These are phyloP conservation scores for Lophium mytilinum DNA, from an alignment of 495 filamentous ascomycete genomes.

Conservation along the genomic window DNA sequence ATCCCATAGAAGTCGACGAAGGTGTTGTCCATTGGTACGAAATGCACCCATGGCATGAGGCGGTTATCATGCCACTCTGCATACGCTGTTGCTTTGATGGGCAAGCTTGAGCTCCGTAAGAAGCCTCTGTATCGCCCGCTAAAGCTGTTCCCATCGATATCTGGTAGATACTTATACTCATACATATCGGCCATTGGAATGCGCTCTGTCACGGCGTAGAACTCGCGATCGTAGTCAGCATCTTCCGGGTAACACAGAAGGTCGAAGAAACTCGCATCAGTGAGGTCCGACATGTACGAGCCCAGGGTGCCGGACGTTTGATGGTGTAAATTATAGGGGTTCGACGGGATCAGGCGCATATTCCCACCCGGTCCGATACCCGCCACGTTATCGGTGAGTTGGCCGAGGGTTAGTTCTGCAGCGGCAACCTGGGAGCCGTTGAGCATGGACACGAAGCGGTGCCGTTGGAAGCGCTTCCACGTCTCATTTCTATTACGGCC, in stretches of 20 bases:
- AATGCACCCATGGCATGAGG: slow-evolving; percentile 34
- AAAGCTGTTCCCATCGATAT: slow-evolving; percentile 35
- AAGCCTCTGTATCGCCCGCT: slow-evolving; percentile 28
- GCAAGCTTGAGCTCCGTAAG: slow-evolving; percentile 17
- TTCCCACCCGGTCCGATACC: slow-evolving; percentile 16
- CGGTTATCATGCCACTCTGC: slow-evolving; percentile 34
- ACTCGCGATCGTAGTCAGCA: slow-evolving; percentile 23
- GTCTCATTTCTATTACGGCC: slow-evolving; percentile 55
- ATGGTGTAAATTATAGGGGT: slow-evolving; percentile 23
- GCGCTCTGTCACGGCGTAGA: slow-evolving; percentile 12
- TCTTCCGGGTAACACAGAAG: slow-evolving; percentile 27
- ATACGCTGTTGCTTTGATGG: slow-evolving; percentile 37
- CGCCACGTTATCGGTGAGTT: not conserved
- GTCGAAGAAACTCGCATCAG: slow-evolving; percentile 28
- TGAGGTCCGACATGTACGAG: slow-evolving; percentile 29
- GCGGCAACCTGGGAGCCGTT: slow-evolving; percentile 52
- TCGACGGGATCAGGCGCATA: slow-evolving; percentile 20
- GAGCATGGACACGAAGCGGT: slow-evolving; percentile 62
- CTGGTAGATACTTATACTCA: slow-evolving; percentile 33
- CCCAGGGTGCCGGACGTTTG: not conserved
- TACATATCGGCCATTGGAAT: slow-evolving; percentile 23
- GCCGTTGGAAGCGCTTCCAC: slow-evolving; percentile 63
- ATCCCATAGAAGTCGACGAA: slow-evolving; percentile 69
- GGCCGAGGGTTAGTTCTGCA: slow-evolving; percentile 23
- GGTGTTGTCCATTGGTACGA: slow-evolving; percentile 77